Base-by-base conservation (phyloP, 2,329 filamentous ascomycete genomes). In the Apiospora hydei region DNA sequence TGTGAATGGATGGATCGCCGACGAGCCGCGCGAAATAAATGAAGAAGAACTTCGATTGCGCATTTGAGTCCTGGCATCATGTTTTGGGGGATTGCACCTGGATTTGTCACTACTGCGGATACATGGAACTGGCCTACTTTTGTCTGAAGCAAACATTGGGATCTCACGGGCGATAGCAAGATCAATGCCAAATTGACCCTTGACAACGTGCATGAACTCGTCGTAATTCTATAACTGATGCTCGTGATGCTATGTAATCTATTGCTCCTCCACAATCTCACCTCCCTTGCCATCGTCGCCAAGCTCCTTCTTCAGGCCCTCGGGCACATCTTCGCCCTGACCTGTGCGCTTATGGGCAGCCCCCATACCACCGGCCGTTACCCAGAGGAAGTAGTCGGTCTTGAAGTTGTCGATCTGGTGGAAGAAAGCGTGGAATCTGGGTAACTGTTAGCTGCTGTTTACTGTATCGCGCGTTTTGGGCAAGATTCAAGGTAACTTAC, bases 331-430 rank as follows among this genome's bases (percentile, higher is more conserved):
- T 69, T 86, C 82, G 34, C 82, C 79, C 75, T 83, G 83, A n/a
- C 83, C 83, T 1, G 77, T 77, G 41, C 84, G 81, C 74, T 85
- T 83, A 74, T 88, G 87, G 0, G 91, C 89, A 8, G 88, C 91
- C 51, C 88, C 83, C 66, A 94, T 85, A 3, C 92, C 93, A 11
- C 88, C 89, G 0, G 92, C 91, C 0, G 92, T 93, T 68, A 93
- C 85, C 88, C 93, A 95, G 67, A 94, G 84, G 84, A 94, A 95
- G 79, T 91, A 91, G 77, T 91, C 89, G 14, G 88, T 89, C 75
- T 88, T 88, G 83, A 92, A 94, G 79, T 92, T 91, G 80, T 95
- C 93, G 72, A 95, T 88, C 81, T 95, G 93, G 79, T 93, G 91
- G 84, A 94, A 94, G 82, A 94, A 95, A 53, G 89, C 87, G 77